phyloP scores from a whole-genome alignment of 306 rosid species.

The Pachyrhizus erosus region DNA sequence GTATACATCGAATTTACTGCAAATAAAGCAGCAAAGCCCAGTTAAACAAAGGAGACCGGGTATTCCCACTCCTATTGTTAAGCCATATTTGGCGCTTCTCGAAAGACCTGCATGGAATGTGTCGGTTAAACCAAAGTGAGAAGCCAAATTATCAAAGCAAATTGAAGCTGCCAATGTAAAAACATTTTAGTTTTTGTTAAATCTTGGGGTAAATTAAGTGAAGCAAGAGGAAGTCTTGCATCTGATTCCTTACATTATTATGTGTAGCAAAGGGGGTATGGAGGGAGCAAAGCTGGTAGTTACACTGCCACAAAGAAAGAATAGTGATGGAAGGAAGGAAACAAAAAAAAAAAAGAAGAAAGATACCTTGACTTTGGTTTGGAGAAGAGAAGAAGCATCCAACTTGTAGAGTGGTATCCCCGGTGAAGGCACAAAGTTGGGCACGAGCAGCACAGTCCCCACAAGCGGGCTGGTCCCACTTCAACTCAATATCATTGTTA shows the following conservation, averaged over 20 bases:
- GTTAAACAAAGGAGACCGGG: slow-evolving; percentile 62
- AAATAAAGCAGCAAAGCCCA: slow-evolving; percentile 49
- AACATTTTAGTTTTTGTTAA: too few relatives aligned
- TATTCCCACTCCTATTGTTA: slow-evolving; percentile 63
- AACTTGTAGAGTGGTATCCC: neutral
- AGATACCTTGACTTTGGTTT: slow-evolving; percentile 42
- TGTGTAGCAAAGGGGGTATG: too few relatives aligned
- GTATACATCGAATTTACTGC: slow-evolving; percentile 29
- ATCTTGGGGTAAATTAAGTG: too few relatives aligned
- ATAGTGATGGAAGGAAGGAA: too few relatives aligned
- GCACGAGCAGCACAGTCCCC: slow-evolving; percentile 33
- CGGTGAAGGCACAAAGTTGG: slow-evolving; percentile 44
- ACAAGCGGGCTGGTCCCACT: slow-evolving; percentile 53
- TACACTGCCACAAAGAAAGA: too few relatives aligned
- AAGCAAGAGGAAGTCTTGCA: too few relatives aligned
- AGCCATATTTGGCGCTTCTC: slow-evolving; percentile 63
- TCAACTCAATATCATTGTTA: slow-evolving; percentile 31
- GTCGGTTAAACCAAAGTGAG: too few relatives aligned
- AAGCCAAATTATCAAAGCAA: too few relatives aligned
- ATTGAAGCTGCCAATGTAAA: too few relatives aligned
- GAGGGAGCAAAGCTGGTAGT: too few relatives aligned
- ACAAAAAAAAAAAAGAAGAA: too few relatives aligned
- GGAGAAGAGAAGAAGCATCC: slow-evolving; percentile 40
- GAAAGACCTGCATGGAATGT: slow-evolving; percentile 52
- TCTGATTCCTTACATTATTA: too few relatives aligned